Base-by-base conservation (phyloP, 495 filamentous ascomycete species). In the Corynascus novoguineensis region DNA sequence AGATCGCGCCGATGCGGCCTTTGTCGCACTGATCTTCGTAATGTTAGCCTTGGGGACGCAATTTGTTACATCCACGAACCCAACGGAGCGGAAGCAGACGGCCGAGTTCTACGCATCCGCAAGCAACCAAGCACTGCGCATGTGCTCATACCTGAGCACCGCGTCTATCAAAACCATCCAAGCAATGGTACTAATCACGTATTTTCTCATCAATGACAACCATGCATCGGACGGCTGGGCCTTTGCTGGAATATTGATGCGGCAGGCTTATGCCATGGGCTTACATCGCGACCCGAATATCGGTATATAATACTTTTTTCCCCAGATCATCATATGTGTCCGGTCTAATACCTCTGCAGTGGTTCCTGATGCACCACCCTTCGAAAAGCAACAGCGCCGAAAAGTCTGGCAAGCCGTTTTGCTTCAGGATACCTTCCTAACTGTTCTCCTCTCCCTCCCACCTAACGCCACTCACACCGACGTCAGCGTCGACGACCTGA, bases 201-300 rank as follows among this genome's bases (percentile, higher is more conserved):
- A 88, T 63, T 89, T 89, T 62, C 74, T 89, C 24, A 86, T 89
- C 68, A 89, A 89, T 66, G 86, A 88, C 64, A 87, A 87, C 58
- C 86, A 88, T 55, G 83, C 84, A 7, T 84, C 83, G 1, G 86
- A 89, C 60, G 85, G 85, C 2, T 89, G 85, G 83, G 83, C 84
- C 0, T 89, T 88, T 73, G 84, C 82, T 4, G 86, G 86, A 10
- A 83, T 87, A 25, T 64, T 86, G 38, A 81, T 85, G 46, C 77
- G 86, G 46, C 86, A 89, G 72, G 81, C 85, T 5, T 88, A 87
- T 59, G 86, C 86, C 19, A 83, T 88, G 79, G 85, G 86, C n/a
- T 64, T 89, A 24, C 84, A 89, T 59, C 81, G 86, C 8, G 85
- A 89, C 58, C 86, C 86, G 4, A 86, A 87, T 52, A 81, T 87